Percentiles rank a stretch among this genome's conserved stretches.
Conservation (phyloP, 2,329 filamentous ascomycete genomes). For the Colletotrichum sp. region DNA sequence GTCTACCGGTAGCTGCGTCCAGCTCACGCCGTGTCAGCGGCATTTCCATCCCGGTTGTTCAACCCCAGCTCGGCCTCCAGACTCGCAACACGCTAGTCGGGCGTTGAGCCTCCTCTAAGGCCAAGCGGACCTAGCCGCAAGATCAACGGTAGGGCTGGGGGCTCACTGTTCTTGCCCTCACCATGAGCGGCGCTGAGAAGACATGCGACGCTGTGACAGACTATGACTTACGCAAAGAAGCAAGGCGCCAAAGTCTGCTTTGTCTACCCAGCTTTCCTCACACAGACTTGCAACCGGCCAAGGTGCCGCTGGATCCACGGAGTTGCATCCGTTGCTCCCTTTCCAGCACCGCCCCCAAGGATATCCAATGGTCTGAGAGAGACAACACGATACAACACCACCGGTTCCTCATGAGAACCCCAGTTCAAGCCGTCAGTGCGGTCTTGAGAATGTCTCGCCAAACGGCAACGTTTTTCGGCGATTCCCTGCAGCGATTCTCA, state of each 20-base stretch:
- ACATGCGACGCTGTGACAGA: not conserved
- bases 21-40: not conserved
- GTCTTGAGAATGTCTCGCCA: conserved; percentile 11
- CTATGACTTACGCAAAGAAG: conserved; percentile 12
- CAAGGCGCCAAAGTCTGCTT: conserved; percentile 8
- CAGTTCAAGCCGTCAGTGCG: conserved; percentile 10
- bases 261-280: not conserved
- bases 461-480: not conserved
- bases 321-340: conserved; percentile 1
- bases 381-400: conserved; percentile 12
- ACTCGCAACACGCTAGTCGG: not conserved
- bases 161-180: not conserved
- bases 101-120: conserved; percentile 7
- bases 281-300: conserved; percentile 12
- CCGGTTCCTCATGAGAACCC: conserved; percentile 7
- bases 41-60: not conserved
- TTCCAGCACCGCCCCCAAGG: not conserved
- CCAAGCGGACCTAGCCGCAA: not conserved
- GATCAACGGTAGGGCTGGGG: conserved; percentile 2
- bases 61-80: not conserved
- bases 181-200: not conserved
- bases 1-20: not conserved
- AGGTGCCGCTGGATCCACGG: conserved; percentile 5
- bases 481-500: not conserved
- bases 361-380: not conserved